Percentiles rank a stretch among this genome's conserved stretches.
These are phyloP conservation scores for Achlya hypogyna DNA, from an alignment of 352 stramenopile genomes.

Conservation along the genomic window DNA sequence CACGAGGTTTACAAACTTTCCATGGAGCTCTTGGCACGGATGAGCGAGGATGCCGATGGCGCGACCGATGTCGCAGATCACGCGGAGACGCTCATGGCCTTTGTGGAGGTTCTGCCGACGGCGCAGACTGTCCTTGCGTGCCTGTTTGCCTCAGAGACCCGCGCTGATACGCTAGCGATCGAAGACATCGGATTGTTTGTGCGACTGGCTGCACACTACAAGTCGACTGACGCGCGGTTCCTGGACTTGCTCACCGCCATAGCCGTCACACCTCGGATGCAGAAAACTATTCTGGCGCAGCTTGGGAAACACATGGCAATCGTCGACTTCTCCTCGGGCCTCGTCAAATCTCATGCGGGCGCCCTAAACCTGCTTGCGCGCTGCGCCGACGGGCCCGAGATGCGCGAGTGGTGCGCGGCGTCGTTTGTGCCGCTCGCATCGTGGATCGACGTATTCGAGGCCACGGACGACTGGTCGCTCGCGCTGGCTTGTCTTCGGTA, in stretches of 20 bases:
- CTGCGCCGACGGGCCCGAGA: conserved; percentile 27
- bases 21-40: conserved; percentile 47
- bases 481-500: not conserved
- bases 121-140: not conserved
- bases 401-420: not conserved
- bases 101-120: conserved; percentile 44
- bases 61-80: conserved; percentile 39
- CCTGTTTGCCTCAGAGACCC: not conserved
- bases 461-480: not conserved
- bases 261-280: not conserved
- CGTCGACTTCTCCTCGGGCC: conserved; percentile 21
- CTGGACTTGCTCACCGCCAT: not conserved
- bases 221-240: not conserved
- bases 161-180: not conserved
- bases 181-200: conserved; percentile 8
- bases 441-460: conserved; percentile 1
- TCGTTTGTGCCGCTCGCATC: not conserved
- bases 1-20: conserved; percentile 39
- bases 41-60: conserved; percentile 47
- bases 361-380: conserved; percentile 52
- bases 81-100: conserved; percentile 41
- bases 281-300: not conserved
- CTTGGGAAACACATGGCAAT: not conserved
- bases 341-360: conserved; percentile 45
- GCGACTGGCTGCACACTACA: not conserved